phyloP scores from a whole-genome alignment of 129 eudicot species.

The Flaveria ramosissima region DNA sequence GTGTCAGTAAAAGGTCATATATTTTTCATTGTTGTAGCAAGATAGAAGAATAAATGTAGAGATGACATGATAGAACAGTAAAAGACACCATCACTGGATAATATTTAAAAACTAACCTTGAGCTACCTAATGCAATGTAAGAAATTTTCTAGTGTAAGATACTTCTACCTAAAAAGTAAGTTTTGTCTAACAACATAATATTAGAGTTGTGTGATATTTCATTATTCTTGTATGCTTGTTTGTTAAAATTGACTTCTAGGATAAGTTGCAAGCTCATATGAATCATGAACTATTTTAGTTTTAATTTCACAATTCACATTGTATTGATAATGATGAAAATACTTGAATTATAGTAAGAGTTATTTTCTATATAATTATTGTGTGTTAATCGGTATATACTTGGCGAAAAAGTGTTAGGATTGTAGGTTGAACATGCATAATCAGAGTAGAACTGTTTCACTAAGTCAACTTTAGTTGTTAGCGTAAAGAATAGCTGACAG shows the following conservation, averaged over 20 bases:
- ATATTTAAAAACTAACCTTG: not conserved
- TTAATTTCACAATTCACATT: not conserved
- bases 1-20: slow-evolving; percentile 17
- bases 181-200: not conserved
- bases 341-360: not conserved
- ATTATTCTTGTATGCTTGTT: not conserved
- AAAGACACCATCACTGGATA: not conserved
- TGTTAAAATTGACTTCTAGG: slow-evolving; percentile 2
- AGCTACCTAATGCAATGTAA: not conserved
- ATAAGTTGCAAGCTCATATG: slow-evolving; percentile 6
- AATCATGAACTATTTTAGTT: not conserved
- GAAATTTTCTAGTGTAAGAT: not conserved
- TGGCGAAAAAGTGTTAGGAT: no score
- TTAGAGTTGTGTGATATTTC: not conserved
- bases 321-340: not conserved
- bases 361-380: not conserved
- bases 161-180: not conserved
- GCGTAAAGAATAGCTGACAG: no score
- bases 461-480: no score
- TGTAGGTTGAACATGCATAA: not conserved
- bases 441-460: no score
- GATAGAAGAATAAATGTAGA: slow-evolving; percentile 7
- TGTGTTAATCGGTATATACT: no score
- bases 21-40: slow-evolving; percentile 8
- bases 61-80: not conserved